Conservation (phyloP, 805 yeast genomes). For the Starmerella bombicola region DNA sequence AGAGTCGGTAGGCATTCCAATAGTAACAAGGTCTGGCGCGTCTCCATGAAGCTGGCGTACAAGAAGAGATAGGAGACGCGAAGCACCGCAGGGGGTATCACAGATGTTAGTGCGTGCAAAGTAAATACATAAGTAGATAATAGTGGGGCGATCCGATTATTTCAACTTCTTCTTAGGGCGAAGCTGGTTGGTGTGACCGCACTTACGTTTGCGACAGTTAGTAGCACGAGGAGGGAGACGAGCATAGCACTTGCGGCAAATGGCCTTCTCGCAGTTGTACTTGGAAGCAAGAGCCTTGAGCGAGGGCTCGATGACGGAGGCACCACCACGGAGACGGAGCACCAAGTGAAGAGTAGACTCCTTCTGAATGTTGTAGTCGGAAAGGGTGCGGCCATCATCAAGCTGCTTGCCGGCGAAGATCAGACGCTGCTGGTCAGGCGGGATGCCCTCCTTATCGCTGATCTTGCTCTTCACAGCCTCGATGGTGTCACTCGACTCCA, state of each 20-base stretch:
- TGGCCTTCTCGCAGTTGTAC: conserved; percentile 98
- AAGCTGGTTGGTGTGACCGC: conserved; percentile 99
- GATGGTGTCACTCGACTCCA: conserved; percentile 96
- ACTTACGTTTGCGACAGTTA: conserved; percentile 99
- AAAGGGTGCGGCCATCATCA: conserved; percentile 97
- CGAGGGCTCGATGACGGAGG: conserved; percentile 89
- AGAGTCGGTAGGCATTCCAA: conserved; percentile 1
- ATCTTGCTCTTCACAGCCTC: conserved; percentile 98
- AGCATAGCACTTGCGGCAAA: conserved; percentile 99
- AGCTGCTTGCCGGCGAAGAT: conserved; percentile 99
- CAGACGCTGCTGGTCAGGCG: conserved; percentile 99
- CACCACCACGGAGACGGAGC: conserved; percentile 93
- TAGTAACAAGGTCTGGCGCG: not conserved
- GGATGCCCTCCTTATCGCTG: conserved; percentile 98
- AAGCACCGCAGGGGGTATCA: too few relatives aligned
- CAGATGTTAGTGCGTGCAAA: conserved; percentile 1
- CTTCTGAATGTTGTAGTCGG: conserved; percentile 99
- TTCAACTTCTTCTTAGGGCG: conserved; percentile 99
- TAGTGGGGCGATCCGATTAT: conserved; percentile 41
- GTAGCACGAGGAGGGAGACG: conserved; percentile 99
- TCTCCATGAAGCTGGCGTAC: too few relatives aligned
- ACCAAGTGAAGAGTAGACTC: conserved; percentile 96
- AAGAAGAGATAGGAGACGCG: too few relatives aligned
- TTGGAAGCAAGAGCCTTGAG: conserved; percentile 97
- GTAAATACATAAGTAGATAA: conserved; percentile 3